Conservation (phyloP, 1,284 basidiomycete genomes). For the Fomitopsis pinicola region DNA sequence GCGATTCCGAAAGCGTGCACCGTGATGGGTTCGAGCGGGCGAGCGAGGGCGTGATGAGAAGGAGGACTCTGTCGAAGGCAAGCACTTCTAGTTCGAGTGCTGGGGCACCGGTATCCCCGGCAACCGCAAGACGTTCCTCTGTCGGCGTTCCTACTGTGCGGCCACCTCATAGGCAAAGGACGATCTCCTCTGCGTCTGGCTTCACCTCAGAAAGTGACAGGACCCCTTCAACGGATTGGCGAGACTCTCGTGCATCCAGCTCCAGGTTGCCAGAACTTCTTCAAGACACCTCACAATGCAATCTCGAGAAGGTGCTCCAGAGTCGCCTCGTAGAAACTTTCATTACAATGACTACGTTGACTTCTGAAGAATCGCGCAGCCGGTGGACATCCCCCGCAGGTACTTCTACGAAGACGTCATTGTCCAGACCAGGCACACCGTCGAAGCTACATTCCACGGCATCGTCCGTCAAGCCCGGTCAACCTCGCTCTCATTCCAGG, state of each 20-base stretch:
- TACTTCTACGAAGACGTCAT: conserved; percentile 1
- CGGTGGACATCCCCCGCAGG: conserved; percentile 11
- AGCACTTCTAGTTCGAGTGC: conserved; percentile 16
- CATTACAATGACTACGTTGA: conserved; percentile 48
- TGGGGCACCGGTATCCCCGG: conserved; percentile 11
- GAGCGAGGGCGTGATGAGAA: conserved; percentile 12
- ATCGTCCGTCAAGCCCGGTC: conserved; percentile 4
- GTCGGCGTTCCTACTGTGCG: conserved; percentile 16
- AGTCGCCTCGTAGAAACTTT: conserved; percentile 82
- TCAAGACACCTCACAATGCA: conserved; percentile 59
- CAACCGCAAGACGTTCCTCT: conserved; percentile 11
- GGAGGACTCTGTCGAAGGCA: conserved; percentile 19
- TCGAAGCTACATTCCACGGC: conserved; percentile 9
- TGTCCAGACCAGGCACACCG: conserved; percentile 1
- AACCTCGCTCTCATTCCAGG: conserved; percentile 10
- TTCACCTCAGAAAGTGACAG: conserved; percentile 23
- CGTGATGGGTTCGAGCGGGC: conserved; percentile 7
- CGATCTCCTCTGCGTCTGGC: conserved; percentile 47
- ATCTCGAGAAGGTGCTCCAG: conserved; percentile 62
- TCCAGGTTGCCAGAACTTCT: conserved; percentile 32
- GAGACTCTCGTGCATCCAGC: conserved; percentile 16
- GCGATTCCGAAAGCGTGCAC: conserved; percentile 36
- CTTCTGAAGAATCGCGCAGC: conserved; percentile 12
- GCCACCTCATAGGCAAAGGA: conserved; percentile 39
- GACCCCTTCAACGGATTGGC: conserved; percentile 6